phyloP scores from a whole-genome alignment of 2,329 filamentous ascomycete genomes.

The Talaromyces sp. region DNA sequence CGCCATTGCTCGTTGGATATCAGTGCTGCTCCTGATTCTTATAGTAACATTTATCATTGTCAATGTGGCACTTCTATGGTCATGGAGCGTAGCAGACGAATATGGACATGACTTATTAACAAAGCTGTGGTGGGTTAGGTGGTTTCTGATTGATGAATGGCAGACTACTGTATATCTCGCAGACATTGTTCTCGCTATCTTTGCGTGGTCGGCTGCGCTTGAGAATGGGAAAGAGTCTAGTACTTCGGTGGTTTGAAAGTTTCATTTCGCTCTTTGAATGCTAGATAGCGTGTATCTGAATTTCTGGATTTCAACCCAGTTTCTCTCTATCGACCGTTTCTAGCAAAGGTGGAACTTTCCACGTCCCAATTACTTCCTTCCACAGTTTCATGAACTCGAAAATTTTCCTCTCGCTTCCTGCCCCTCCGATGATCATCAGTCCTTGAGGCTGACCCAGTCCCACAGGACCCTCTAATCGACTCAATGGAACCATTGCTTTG shows the following conservation, averaged over 20 bases:
- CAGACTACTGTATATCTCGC: not conserved
- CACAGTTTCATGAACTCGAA: conserved; percentile 10
- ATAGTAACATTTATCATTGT: not conserved
- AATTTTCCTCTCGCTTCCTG: conserved; percentile 3
- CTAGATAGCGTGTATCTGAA: not conserved
- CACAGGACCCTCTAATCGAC: conserved; percentile 1
- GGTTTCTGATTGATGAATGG: not conserved
- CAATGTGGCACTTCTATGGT: not conserved
- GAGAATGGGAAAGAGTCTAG: not conserved
- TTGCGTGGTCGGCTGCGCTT: not conserved
- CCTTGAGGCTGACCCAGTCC: conserved; percentile 9
- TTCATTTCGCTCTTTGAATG: not conserved
- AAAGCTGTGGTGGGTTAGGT: not conserved
- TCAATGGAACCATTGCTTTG: conserved; percentile 12
- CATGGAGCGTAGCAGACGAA: not conserved
- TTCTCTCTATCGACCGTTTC: not conserved
- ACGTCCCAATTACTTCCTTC: conserved; percentile 6
- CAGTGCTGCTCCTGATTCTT: not conserved
- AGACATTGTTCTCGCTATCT: not conserved
- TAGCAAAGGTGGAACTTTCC: conserved; percentile 9
- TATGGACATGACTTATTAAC: not conserved
- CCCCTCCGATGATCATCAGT: conserved; percentile 5
- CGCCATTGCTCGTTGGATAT: not conserved
- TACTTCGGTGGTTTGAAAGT: not conserved
- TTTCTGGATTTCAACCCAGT: not conserved